Conservation (phyloP, 352 stramenopile genomes). For the Pythium catenulatum region DNA sequence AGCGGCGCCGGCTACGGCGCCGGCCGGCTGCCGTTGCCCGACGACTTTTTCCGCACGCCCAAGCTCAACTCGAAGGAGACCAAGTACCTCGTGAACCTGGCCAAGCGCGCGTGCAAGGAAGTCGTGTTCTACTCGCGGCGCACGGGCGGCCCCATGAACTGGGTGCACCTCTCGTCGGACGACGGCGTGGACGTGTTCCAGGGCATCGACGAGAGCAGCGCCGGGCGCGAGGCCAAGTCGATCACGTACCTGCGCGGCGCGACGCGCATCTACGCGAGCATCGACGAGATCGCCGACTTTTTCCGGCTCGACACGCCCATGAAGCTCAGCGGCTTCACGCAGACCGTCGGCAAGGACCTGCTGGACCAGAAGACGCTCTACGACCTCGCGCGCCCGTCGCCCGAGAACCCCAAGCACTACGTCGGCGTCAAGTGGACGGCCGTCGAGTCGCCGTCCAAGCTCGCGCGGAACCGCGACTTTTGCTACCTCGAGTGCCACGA, state of each 20-base stretch:
- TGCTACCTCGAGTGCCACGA: conserved; percentile 92
- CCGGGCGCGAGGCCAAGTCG: conserved; percentile 55
- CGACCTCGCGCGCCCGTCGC: conserved; percentile 76
- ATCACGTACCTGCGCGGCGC: conserved; percentile 85
- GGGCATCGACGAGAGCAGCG: conserved; percentile 73
- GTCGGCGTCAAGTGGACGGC: conserved; percentile 92
- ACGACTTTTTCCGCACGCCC: conserved; percentile 84
- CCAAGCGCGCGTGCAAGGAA: conserved; percentile 90
- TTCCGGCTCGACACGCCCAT: conserved; percentile 85
- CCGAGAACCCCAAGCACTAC: conserved; percentile 89
- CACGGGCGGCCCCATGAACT: conserved; percentile 83
- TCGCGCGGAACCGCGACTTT: conserved; percentile 89
- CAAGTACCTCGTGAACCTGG: conserved; percentile 82
- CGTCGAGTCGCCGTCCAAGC: conserved; percentile 84
- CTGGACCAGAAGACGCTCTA: conserved; percentile 90
- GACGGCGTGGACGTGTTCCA: conserved; percentile 88
- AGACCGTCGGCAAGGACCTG: conserved; percentile 87
- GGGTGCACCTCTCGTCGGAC: conserved; percentile 84
- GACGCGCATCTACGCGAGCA: conserved; percentile 84
- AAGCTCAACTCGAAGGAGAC: conserved; percentile 79
- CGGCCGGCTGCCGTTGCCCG: conserved; percentile 76
- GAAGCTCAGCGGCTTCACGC: conserved; percentile 82
- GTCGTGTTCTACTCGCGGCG: conserved; percentile 91
- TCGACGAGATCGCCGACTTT: conserved; percentile 90
- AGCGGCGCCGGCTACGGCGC: no score